These are phyloP conservation scores for Torulaspora maleeae DNA, from an alignment of 805 yeast genomes.

Conservation along the genomic window DNA sequence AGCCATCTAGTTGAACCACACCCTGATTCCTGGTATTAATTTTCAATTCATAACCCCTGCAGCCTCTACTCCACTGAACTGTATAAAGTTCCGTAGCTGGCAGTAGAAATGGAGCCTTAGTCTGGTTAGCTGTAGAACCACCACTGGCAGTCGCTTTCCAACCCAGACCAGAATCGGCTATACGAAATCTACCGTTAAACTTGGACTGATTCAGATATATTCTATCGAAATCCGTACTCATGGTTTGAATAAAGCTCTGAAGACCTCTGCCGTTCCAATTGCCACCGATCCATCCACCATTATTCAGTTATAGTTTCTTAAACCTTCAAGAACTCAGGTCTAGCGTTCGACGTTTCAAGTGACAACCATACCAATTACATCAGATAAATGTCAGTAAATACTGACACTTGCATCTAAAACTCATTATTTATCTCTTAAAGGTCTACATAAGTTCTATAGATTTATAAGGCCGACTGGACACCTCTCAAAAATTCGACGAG, in stretches of 20 bases:
- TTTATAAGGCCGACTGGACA: slow-evolving; percentile 26
- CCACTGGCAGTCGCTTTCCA: slow-evolving; percentile 66
- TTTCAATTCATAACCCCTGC: slow-evolving; percentile 84
- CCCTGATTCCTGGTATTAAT: slow-evolving; percentile 86
- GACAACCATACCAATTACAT: not conserved
- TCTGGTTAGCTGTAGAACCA: slow-evolving; percentile 44
- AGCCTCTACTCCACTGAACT: slow-evolving; percentile 88
- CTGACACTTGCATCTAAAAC: not conserved
- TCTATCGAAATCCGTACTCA: slow-evolving; percentile 74
- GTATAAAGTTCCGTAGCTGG: slow-evolving; percentile 81
- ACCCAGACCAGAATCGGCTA: slow-evolving; percentile 95
- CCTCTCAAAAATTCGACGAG: slow-evolving; percentile 51
- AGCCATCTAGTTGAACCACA: slow-evolving; percentile 85
- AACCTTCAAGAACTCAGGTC: not conserved
- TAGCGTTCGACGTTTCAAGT: not conserved
- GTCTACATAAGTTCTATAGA: not conserved
- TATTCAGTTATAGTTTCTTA: not conserved
- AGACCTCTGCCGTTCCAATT: not conserved
- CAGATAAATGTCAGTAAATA: not conserved
- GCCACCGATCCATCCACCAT: not conserved
- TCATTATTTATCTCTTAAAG: not conserved
- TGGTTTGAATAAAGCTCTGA: slow-evolving; percentile 3
- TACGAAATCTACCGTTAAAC: slow-evolving; percentile 81
- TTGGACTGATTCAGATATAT: slow-evolving; percentile 86
- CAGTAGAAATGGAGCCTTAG: slow-evolving; percentile 72